Evolutionary conservation across 2,329 filamentous ascomycete genomes (phyloP).

Genomic region (Diaporthe sp.): DNA sequence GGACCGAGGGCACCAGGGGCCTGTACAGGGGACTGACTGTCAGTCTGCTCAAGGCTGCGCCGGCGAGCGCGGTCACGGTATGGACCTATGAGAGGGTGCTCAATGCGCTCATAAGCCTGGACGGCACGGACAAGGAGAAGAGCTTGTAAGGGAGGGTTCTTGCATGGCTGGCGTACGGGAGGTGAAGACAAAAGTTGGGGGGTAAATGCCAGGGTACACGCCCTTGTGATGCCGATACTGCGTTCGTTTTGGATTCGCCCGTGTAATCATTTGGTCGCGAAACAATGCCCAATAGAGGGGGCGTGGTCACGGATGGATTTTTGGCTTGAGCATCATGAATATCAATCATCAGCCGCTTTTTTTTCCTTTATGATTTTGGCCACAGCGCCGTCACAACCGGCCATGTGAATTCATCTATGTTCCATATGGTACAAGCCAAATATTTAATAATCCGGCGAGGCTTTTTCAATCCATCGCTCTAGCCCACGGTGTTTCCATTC

Average conservation of each 20-base stretch:
- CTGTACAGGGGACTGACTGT: slow-evolving; percentile 90
- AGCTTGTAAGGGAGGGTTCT: background rate
- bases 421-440: slow-evolving; percentile 37
- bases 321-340: background rate
- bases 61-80: slow-evolving; percentile 91
- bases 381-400: background rate
- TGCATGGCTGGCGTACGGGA: slow-evolving; percentile 6
- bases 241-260: background rate
- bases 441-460: slow-evolving; percentile 3
- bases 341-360: background rate
- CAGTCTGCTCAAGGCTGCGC: slow-evolving; percentile 91
- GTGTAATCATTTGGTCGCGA: background rate
- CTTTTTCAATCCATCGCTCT: background rate
- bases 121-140: slow-evolving; percentile 39
- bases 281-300: background rate
- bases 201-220: background rate
- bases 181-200: background rate
- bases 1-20: slow-evolving; percentile 79
- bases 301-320: background rate
- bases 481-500: slow-evolving; percentile 3
- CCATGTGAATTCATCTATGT: slow-evolving; percentile 36
- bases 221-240: background rate
- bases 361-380: background rate
- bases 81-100: slow-evolving; percentile 91
- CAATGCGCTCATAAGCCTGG: slow-evolving; percentile 61